Conservation (phyloP, 345 rosid genomes). For the Cardiospermum halicacabum region DNA sequence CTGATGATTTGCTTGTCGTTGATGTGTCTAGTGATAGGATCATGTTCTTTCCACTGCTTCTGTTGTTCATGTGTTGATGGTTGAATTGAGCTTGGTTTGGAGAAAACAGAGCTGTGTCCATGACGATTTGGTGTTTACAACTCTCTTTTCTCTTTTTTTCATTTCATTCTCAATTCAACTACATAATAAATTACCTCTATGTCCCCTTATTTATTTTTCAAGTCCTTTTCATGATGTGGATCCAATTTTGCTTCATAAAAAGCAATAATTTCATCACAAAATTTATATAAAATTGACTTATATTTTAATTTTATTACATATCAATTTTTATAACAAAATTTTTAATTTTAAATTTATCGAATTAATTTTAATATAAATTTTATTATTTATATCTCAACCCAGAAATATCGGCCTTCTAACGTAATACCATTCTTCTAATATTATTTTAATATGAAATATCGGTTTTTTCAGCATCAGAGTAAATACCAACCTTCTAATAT, state of each 20-base stretch:
- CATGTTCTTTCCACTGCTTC: constrained; percentile 37
- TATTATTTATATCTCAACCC: no score
- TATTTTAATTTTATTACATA: no score
- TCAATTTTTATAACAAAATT: no score
- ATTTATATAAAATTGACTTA: background rate
- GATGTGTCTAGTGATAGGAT: constrained; percentile 24
- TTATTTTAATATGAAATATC: no score
- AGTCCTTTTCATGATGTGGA: constrained; percentile 21
- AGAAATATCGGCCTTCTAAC: no score
- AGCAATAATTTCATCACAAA: background rate
- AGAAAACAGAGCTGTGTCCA: constrained; percentile 34
- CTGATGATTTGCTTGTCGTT: constrained; percentile 48
- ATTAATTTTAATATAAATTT: no score
- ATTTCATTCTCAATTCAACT: constrained; percentile 27
- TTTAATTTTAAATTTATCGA: no score
- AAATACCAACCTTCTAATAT: no score
- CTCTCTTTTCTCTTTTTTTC: constrained; percentile 28
- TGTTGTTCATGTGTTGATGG: no score
- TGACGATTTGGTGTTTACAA: constrained; percentile 24
- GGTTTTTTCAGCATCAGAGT: no score
- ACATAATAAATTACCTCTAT: constrained; percentile 16
- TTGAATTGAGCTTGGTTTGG: constrained; percentile 17
- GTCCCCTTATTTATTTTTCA: constrained; percentile 13
- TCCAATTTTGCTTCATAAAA: background rate
- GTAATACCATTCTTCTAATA: no score